Evolutionary conservation across 768 basidiomycete genomes (phyloP), one percentile per base, ranked within the genome.

Genomic region (Lactifluus volemus): DNA sequence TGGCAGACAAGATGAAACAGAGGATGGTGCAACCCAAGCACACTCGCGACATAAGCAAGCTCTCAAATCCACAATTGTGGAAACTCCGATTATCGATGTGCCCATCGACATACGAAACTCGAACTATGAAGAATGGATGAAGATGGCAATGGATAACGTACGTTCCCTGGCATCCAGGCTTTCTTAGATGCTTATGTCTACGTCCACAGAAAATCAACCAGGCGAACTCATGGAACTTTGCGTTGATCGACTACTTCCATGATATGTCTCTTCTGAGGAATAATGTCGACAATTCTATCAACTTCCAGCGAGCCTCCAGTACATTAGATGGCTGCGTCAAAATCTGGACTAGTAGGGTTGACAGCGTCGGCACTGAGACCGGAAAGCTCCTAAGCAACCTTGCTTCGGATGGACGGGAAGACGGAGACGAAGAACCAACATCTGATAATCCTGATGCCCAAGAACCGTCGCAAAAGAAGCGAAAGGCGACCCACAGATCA

Each of bases 121-220:
- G 42, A 97, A 94, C 68, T 97, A 88, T 69, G 97, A 99, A 72
- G 94, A 98, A 73, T 98, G 97, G 97, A 98, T 99, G 96, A 98
- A 98, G 78, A 86, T 98, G 85, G 94, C 95, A 1, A 98, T 96
- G 2, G 96, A 98, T 71, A 98, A 98, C 73, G 97, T 98, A 21
- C 47, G 61, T 14, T 30, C 52, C 39, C 8, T 41, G 38, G 36
- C 53, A 59, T 58, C 11, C 42, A 34, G 36, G 60, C 68, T 8
- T n/a, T 21, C 49, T 3, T 29, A 17, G 36, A 10, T 50, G 30
- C 36, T 60, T 65, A 48, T 72, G 56, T 38, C 19, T 69, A 5
- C n/a, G 38, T 14, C 15, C 29, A 19, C n/a, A 98, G 97, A 99
- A 98, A 98, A 98, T 99, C 76, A 99, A 94, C 60, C 88, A 91